Conservation (phyloP, 164 flowering plant genomes). For the Magnolia kwangsiensis region DNA sequence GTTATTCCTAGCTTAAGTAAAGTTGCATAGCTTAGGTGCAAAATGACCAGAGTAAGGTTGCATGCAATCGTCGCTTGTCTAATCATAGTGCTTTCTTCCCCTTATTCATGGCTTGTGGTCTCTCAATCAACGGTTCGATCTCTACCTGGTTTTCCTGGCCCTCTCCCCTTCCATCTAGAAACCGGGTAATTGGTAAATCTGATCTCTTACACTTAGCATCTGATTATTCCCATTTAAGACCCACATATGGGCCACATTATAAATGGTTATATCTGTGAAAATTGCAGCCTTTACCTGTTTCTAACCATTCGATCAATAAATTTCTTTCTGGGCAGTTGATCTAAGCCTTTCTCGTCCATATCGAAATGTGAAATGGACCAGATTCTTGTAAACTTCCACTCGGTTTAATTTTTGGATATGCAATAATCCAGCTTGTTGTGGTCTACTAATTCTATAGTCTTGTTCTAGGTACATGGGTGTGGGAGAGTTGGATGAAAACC, state of each 20-base stretch:
- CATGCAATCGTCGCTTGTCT: not conserved
- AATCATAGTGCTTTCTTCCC: not conserved
- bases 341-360: too few species aligned
- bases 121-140: constrained; percentile 2
- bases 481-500: not conserved
- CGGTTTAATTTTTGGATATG: too few species aligned
- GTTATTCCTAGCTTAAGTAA: too few species aligned
- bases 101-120: not conserved
- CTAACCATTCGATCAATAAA: constrained; percentile 26
- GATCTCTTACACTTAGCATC: not conserved
- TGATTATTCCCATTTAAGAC: not conserved
- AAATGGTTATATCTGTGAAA: too few species aligned
- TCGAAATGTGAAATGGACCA: too few species aligned
- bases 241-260: too few species aligned
- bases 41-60: too few species aligned
- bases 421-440: too few species aligned
- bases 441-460: too few species aligned
- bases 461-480: not conserved
- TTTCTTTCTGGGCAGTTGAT: not conserved
- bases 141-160: constrained; percentile 15
- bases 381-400: too few species aligned
- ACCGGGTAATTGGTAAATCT: constrained; percentile 5
- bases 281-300: constrained; percentile 19
- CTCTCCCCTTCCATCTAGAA: constrained; percentile 10
- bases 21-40: too few species aligned